Evolutionary conservation across 805 yeast species (phyloP), one percentile per base, ranked within the genome.

Genomic region (Candida awuae): DNA sequence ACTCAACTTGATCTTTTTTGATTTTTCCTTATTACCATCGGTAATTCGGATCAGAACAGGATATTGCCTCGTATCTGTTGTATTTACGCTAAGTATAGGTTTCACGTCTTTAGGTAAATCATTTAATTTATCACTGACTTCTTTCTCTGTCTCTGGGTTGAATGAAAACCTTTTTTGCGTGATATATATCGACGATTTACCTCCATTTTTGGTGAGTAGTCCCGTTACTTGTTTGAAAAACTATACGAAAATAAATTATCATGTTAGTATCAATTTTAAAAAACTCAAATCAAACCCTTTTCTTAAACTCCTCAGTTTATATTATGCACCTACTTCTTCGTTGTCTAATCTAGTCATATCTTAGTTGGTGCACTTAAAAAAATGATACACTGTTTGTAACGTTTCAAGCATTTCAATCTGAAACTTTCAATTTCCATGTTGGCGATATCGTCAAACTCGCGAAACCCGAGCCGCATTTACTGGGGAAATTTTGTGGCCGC

Each of bases 1-100:
- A 20, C 87, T 75, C 23, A 80, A 56, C 53, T 84, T 84, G n/a
- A 59, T 53, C 50, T 76, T 76, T 41, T 63, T 61, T 14, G 64
- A 55, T 50, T 73, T 73, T 32, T 72, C 71, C 30, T 58, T 56
- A 17, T 64, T 66, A 23, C 84, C 84, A 58, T 75, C 69, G 0
- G 84, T 64, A 37, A 83, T 73, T 56, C 95, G 72, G 46, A 87
- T 69, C 33, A 87, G 61, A 2, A 87, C 62, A 6, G 84, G 73
- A 51, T 77, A 84, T 23, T 35, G 42, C 17, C 38, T 47, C 1
- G 28, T 10, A 25, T 37, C 26, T 7, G 34, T 25, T 6, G 28
- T 25, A 14, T 15, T 28, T 34, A 37, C 27, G 29, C 38, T 42
- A 8, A 46, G 34, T 9, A 48, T 35, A 10, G 49, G 49, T 16